Conservation (phyloP, 1,284 basidiomycete species). For the Rhodotorula sp. region DNA sequence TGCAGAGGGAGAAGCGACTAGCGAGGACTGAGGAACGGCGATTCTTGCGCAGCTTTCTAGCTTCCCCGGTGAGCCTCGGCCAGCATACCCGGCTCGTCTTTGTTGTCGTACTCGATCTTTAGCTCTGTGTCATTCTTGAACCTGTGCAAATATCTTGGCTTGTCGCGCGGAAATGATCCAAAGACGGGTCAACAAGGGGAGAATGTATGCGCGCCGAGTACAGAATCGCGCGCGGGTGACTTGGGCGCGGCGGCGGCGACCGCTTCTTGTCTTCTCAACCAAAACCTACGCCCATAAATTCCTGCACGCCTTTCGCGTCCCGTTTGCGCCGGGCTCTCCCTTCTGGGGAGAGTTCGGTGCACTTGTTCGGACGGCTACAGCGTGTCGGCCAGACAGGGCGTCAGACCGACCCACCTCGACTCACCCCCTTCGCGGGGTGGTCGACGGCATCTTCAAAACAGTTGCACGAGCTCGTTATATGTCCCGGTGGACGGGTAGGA, state of each 20-base stretch:
- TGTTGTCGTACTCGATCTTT: no score
- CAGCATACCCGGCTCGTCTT: no score
- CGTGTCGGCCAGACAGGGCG: conserved; percentile 27
- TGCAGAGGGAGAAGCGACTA: no score
- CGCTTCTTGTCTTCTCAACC: conserved; percentile 2
- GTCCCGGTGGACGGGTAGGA: conserved; percentile 31
- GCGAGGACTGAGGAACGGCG: no score
- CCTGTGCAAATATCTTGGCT: no score
- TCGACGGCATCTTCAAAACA: conserved; percentile 23
- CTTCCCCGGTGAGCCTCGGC: no score
- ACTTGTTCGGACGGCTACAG: conserved; percentile 7
- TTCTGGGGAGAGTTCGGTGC: background rate
- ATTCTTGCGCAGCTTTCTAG: no score
- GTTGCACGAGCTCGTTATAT: conserved; percentile 16
- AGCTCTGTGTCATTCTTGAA: no score
- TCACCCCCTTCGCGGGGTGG: background rate
- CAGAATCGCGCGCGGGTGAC: background rate
- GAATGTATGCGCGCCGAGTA: background rate
- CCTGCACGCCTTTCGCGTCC: conserved; percentile 22
- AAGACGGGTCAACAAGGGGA: no score
- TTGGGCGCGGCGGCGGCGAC: background rate
- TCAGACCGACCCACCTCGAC: conserved; percentile 10
- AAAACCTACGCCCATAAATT: conserved; percentile 24
- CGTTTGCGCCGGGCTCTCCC: background rate
- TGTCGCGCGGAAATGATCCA: no score